These are phyloP conservation scores for Clarireedia monteithiana DNA, from an alignment of 2,329 filamentous ascomycete genomes.

Conservation along the genomic window DNA sequence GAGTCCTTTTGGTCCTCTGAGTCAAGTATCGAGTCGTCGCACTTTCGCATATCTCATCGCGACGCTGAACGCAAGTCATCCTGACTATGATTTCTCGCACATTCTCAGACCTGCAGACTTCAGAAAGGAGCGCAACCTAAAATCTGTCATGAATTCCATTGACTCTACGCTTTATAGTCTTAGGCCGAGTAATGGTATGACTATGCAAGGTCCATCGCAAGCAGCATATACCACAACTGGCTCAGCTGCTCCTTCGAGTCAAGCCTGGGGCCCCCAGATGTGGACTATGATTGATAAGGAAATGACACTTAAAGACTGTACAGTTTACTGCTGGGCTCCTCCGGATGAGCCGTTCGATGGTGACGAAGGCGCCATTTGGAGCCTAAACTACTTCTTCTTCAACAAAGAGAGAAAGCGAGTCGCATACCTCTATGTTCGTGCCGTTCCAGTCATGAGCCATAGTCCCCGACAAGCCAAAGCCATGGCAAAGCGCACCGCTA, in stretches of 20 bases:
- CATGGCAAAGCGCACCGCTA: slow-evolving; percentile 22
- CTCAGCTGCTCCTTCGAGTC: slow-evolving; percentile 38
- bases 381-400: slow-evolving; percentile 95
- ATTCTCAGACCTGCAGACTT: slow-evolving; percentile 86
- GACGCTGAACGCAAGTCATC: slow-evolving; percentile 90
- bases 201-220: slow-evolving; percentile 30
- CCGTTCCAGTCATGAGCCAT: slow-evolving; percentile 69
- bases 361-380: slow-evolving; percentile 91
- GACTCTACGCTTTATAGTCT: slow-evolving; percentile 85
- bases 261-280: slow-evolving; percentile 80
- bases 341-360: slow-evolving; percentile 86
- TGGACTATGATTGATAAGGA: slow-evolving; percentile 92
- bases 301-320: slow-evolving; percentile 85
- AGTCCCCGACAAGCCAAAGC: slow-evolving; percentile 42
- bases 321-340: slow-evolving; percentile 82
- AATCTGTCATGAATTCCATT: slow-evolving; percentile 76
- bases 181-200: slow-evolving; percentile 51
- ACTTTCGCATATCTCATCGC: slow-evolving; percentile 96
- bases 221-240: slow-evolving; percentile 31
- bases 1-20: slow-evolving; percentile 86
- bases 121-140: slow-evolving; percentile 70
- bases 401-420: slow-evolving; percentile 88
- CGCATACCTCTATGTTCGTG: slow-evolving; percentile 86
- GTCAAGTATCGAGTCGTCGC: slow-evolving; percentile 78
- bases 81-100: slow-evolving; percentile 95